phyloP scores from a whole-genome alignment of 2,329 filamentous ascomycete species.

The Monosporascus sp. region DNA sequence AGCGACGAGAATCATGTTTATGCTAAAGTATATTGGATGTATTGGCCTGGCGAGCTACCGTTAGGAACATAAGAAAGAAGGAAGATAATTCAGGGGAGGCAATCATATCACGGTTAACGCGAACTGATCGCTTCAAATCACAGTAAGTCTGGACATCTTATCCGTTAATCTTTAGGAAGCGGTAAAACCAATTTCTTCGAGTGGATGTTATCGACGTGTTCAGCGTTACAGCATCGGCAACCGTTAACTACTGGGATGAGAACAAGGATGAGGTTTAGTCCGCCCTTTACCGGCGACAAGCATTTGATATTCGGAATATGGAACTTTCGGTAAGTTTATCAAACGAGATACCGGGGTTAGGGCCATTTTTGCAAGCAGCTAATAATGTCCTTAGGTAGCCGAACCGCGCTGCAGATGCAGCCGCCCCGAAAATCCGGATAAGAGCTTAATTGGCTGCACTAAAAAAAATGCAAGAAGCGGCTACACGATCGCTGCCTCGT shows the following conservation, averaged over 20 bases:
- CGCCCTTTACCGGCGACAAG: slow-evolving; percentile 60
- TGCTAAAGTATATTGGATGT: slow-evolving; percentile 71
- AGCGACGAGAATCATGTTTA: slow-evolving; percentile 69
- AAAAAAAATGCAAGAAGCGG: slow-evolving; percentile 53
- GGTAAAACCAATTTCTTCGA: slow-evolving; percentile 24
- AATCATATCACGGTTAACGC: slow-evolving; percentile 61
- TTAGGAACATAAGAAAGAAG: slow-evolving; percentile 48
- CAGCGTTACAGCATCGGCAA: slow-evolving; percentile 57
- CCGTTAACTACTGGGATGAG: slow-evolving; percentile 65
- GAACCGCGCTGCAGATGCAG: slow-evolving; percentile 54
- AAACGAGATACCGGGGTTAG: neutral
- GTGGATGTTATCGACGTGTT: slow-evolving; percentile 72
- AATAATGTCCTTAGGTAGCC: slow-evolving; percentile 38
- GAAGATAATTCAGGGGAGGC: slow-evolving; percentile 46
- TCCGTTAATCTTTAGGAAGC: neutral
- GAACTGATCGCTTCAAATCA: slow-evolving; percentile 70
- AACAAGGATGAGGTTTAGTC: slow-evolving; percentile 59
- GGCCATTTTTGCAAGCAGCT: slow-evolving; percentile 13
- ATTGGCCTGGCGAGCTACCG: slow-evolving; percentile 67
- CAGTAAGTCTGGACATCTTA: slow-evolving; percentile 40
- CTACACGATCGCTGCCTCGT: slow-evolving; percentile 58
- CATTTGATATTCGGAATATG: slow-evolving; percentile 50
- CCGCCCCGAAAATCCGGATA: slow-evolving; percentile 57
- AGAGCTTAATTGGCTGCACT: slow-evolving; percentile 53
- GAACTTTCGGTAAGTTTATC: slow-evolving; percentile 50